Conservation (phyloP, 2,329 filamentous ascomycete species). For the Alternaria gansuensis region DNA sequence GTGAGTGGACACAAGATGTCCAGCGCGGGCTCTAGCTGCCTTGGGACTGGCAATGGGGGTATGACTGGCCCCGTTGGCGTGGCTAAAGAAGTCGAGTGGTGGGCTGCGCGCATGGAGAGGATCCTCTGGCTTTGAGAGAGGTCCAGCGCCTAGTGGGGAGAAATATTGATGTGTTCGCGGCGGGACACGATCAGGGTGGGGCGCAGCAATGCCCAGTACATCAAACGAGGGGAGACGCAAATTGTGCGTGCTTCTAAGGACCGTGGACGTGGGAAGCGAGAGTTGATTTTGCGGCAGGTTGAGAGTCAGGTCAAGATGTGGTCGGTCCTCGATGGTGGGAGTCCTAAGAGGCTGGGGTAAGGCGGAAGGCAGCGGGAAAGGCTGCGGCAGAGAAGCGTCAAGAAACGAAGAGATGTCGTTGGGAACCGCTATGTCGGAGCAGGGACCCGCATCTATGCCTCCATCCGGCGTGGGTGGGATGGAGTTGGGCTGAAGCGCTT, state of each 20-base stretch:
- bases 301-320: slow-evolving; percentile 38
- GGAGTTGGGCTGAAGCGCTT: slow-evolving; percentile 17
- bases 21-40: slow-evolving; percentile 36
- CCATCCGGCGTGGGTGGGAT: slow-evolving; percentile 37
- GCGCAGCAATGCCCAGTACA: slow-evolving; percentile 60
- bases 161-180: slow-evolving; percentile 40
- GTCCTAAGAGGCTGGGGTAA: slow-evolving; percentile 33
- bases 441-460: slow-evolving; percentile 27
- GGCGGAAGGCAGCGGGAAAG: slow-evolving; percentile 42
- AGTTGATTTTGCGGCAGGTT: slow-evolving; percentile 41
- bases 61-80: slow-evolving; percentile 32
- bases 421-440: slow-evolving; percentile 25
- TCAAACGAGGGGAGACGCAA: slow-evolving; percentile 65
- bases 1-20: slow-evolving; percentile 54
- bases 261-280: slow-evolving; percentile 45
- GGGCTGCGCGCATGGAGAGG: slow-evolving; percentile 54
- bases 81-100: slow-evolving; percentile 31
- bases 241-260: slow-evolving; percentile 46
- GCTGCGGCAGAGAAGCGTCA: slow-evolving; percentile 41
- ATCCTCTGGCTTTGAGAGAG: slow-evolving; percentile 53
- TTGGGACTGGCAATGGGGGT: slow-evolving; percentile 30
- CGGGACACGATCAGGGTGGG: slow-evolving; percentile 55
- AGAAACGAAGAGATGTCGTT: slow-evolving; percentile 36
- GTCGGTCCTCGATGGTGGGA: slow-evolving; percentile 39
- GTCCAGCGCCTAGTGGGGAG: slow-evolving; percentile 48